Evolutionary conservation across 2,329 filamentous ascomycete species (phyloP).

Genomic region (Cladosporium sp.): DNA sequence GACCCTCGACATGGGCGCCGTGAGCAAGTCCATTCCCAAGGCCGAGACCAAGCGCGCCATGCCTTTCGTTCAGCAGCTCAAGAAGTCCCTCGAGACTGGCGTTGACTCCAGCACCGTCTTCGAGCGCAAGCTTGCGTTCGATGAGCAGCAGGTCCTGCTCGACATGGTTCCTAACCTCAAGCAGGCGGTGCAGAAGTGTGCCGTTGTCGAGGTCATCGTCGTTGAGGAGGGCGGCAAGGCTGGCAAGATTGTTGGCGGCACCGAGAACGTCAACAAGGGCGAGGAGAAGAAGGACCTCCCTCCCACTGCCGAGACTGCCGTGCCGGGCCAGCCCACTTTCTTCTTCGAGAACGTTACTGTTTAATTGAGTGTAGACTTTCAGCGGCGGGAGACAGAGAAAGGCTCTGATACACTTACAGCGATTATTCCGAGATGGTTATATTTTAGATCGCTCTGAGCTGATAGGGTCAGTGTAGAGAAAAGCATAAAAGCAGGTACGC

Average conservation of each 20-base stretch:
- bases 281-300: conserved; percentile 55
- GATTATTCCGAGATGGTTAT: too few species aligned
- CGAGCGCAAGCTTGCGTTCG: conserved; percentile 77
- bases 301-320: conserved; percentile 61
- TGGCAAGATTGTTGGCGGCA: conserved; percentile 50
- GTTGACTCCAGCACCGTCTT: conserved; percentile 62
- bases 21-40: conserved; percentile 74
- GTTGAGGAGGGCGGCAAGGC: conserved; percentile 66
- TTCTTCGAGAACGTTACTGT: conserved; percentile 65
- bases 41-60: conserved; percentile 96
- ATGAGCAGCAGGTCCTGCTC: conserved; percentile 68
- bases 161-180: conserved; percentile 77
- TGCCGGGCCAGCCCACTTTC: conserved; percentile 78
- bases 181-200: conserved; percentile 64
- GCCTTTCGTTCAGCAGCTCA: conserved; percentile 86
- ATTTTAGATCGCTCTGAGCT: too few species aligned
- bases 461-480: too few species aligned
- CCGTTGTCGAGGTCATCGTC: conserved; percentile 63
- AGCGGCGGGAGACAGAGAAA: too few species aligned
- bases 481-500: too few species aligned
- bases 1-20: conserved; percentile 70
- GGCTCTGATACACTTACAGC: too few species aligned
- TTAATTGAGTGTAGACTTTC: too few species aligned
- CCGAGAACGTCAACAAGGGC: conserved; percentile 45
- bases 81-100: conserved; percentile 66